Evolutionary conservation across 169 alveolate genomes (phyloP).

Genomic region (Babesia bigemina): DNA sequence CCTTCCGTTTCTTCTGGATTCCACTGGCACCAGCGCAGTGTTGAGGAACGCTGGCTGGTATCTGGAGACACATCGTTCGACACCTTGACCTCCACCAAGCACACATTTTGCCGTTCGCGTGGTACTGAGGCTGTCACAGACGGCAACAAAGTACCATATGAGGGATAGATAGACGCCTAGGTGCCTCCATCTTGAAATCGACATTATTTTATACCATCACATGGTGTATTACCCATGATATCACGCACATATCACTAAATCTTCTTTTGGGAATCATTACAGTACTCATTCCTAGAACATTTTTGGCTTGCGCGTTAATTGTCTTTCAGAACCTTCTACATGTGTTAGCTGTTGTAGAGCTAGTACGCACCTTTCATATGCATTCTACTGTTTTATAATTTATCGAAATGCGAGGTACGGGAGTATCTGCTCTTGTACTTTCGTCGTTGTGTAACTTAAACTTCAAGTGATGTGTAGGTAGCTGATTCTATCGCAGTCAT

Average conservation of each 20-base stretch:
- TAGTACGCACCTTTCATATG: too few species aligned
- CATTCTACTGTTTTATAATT: too few species aligned
- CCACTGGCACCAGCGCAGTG: neutral
- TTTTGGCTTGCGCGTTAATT: too few species aligned
- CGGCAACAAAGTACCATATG: neutral
- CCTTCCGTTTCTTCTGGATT: neutral
- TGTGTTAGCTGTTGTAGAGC: too few species aligned
- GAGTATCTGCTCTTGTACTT: too few species aligned
- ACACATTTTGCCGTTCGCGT: neutral
- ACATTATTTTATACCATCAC: neutral
- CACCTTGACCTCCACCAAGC: neutral
- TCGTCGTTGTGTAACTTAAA: too few species aligned
- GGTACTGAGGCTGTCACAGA: neutral
- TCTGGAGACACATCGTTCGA: neutral
- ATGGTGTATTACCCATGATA: too few species aligned
- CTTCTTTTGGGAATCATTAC: too few species aligned
- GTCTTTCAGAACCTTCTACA: too few species aligned
- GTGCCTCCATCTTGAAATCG: constrained; percentile 9
- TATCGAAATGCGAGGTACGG: too few species aligned
- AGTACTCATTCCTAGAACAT: too few species aligned
- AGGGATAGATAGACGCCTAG: neutral
- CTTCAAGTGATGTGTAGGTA: constrained; percentile 3
- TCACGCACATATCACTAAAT: too few species aligned
- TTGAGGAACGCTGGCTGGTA: constrained; percentile 2
- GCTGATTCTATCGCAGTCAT: neutral